Percentiles rank a stretch among this genome's conserved stretches.
Conservation (phyloP, 2,329 filamentous ascomycete genomes). For the Talaromyces amestolkiae region DNA sequence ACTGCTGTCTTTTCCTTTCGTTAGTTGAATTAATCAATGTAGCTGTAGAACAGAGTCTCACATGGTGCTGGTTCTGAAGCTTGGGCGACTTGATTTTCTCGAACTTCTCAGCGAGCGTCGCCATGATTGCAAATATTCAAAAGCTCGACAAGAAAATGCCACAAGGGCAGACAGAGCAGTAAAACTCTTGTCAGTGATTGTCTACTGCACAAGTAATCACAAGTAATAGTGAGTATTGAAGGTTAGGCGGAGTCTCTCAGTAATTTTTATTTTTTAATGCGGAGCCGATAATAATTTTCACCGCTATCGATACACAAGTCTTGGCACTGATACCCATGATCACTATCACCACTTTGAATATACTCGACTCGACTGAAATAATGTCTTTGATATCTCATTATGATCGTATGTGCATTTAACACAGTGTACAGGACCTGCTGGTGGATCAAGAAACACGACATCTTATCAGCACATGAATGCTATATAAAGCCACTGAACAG, state of each 20-base stretch:
- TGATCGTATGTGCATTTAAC: not conserved
- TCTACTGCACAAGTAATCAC: not conserved
- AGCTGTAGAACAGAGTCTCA: slow-evolving; percentile 42
- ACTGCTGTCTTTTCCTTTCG: slow-evolving; percentile 52
- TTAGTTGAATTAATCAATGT: not conserved
- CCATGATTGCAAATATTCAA: slow-evolving; percentile 38
- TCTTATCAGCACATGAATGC: not conserved
- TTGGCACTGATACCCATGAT: slow-evolving; percentile 24
- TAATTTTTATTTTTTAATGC: slow-evolving; percentile 26
- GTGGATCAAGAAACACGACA: not conserved
- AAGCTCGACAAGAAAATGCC: not conserved
- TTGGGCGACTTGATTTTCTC: slow-evolving; percentile 97
- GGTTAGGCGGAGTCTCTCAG: not conserved
- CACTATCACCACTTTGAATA: not conserved
- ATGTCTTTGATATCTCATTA: not conserved
- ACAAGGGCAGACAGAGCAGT: slow-evolving; percentile 22
- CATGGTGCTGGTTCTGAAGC: slow-evolving; percentile 91
- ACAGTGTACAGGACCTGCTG: not conserved
- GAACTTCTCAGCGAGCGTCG: slow-evolving; percentile 81
- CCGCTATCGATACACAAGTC: slow-evolving; percentile 33
- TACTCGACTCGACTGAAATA: too few relatives aligned
- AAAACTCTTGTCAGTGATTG: not conserved
- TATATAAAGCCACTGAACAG: not conserved
- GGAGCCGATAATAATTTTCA: slow-evolving; percentile 27
- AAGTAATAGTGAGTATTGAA: not conserved